These are phyloP conservation scores for Fragaria ananassa DNA, from an alignment of 306 rosid species.

Conservation along the genomic window DNA sequence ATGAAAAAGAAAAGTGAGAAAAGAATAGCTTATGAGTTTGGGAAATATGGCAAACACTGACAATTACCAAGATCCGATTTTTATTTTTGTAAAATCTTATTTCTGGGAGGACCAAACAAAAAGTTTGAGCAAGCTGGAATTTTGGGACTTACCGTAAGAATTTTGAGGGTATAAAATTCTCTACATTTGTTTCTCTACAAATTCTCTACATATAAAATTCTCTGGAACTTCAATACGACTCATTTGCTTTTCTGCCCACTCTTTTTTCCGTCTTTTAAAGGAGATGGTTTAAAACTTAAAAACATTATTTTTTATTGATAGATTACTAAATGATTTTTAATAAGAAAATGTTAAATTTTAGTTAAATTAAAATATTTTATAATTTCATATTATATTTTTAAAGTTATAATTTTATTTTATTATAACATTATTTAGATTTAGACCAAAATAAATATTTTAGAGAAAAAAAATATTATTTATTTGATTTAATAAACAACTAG, in stretches of 20 bases:
- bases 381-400: no score
- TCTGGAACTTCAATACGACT: slow-evolving; percentile 3
- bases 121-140: slow-evolving; percentile 13
- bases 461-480: no score
- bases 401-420: no score
- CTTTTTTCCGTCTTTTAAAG: slow-evolving; percentile 9
- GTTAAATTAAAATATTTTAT: no score
- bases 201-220: slow-evolving; percentile 57
- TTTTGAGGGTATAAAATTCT: slow-evolving; percentile 31
- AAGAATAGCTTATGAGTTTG: background rate
- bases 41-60: background rate
- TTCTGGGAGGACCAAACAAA: slow-evolving; percentile 16
- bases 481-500: no score
- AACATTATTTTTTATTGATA: no score
- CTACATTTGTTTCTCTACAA: slow-evolving; percentile 57
- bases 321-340: no score
- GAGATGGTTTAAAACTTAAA: no score
- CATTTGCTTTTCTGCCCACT: slow-evolving; percentile 21
- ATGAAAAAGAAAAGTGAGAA: background rate
- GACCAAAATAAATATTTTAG: no score
- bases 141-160: slow-evolving; percentile 38
- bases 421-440: no score
- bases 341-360: no score
- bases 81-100: background rate
- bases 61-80: slow-evolving; percentile 16